Conservation (phyloP, 2,329 filamentous ascomycete species). For the Monosporascus ibericus region DNA sequence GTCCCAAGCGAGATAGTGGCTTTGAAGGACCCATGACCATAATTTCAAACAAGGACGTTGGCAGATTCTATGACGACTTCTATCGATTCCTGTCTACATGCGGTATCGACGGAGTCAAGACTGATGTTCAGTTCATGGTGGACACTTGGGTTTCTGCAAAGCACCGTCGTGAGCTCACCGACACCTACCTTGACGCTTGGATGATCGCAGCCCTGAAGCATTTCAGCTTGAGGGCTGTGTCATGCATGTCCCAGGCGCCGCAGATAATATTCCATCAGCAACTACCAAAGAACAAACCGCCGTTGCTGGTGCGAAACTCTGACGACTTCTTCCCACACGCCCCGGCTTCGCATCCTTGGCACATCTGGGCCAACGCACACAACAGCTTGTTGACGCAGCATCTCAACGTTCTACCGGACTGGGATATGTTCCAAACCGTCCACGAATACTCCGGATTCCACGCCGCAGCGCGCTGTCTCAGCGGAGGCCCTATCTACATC, state of each 20-base stretch:
- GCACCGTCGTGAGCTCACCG: slow-evolving; percentile 65
- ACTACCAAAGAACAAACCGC: slow-evolving; percentile 67
- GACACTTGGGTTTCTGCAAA: slow-evolving; percentile 66
- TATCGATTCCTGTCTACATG: slow-evolving; percentile 70
- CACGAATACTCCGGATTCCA: slow-evolving; percentile 74
- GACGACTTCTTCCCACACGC: slow-evolving; percentile 88
- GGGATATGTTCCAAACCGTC: slow-evolving; percentile 64
- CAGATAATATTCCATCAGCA: slow-evolving; percentile 82
- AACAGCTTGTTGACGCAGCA: slow-evolving; percentile 78
- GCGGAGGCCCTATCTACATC: slow-evolving; percentile 89
- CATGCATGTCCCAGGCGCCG: slow-evolving; percentile 91
- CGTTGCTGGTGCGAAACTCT: slow-evolving; percentile 75
- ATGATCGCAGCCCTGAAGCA: slow-evolving; percentile 68
- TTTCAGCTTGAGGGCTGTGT: slow-evolving; percentile 73
- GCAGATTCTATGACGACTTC: slow-evolving; percentile 81
- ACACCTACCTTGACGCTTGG: slow-evolving; percentile 82
- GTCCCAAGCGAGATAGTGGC: slow-evolving; percentile 39
- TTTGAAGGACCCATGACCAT: slow-evolving; percentile 63
- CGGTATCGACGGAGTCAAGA: slow-evolving; percentile 84
- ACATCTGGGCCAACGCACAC: slow-evolving; percentile 90
- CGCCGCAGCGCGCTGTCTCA: slow-evolving; percentile 82
- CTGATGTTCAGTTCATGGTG: slow-evolving; percentile 85
- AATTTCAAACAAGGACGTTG: slow-evolving; percentile 67
- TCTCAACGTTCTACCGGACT: slow-evolving; percentile 81
- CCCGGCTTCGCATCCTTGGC: slow-evolving; percentile 80